These are phyloP conservation scores for Fraxinus nigra DNA, from an alignment of 305 asterid species.

Conservation along the genomic window DNA sequence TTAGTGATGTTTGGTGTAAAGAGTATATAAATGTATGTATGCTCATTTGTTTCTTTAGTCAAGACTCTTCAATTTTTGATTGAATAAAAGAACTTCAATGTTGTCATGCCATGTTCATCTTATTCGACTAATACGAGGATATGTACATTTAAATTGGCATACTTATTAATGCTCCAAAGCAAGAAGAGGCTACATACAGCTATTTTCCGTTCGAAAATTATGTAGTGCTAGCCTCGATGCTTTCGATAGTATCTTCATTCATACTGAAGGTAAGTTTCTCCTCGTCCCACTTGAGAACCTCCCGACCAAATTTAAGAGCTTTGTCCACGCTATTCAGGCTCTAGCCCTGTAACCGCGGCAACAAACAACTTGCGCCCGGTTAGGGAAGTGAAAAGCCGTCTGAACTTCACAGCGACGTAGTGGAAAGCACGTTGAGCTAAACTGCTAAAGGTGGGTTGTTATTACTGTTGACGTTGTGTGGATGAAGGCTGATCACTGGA, in stretches of 20 bases:
- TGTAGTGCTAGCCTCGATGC: slow-evolving; percentile 58
- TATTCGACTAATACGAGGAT: slow-evolving; percentile 21
- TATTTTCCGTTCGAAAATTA: slow-evolving; percentile 4
- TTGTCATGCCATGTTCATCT: not conserved
- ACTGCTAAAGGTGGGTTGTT: slow-evolving; percentile 47
- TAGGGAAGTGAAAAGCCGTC: slow-evolving; percentile 45
- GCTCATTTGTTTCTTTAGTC: not conserved
- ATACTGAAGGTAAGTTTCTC: slow-evolving; percentile 33
- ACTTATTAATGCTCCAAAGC: not conserved
- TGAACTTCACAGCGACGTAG: slow-evolving; percentile 66
- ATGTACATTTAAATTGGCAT: slow-evolving; percentile 15
- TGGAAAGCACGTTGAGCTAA: slow-evolving; percentile 58
- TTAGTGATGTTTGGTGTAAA: not conserved
- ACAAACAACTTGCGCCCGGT: slow-evolving; percentile 66
- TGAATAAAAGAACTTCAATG: not conserved
- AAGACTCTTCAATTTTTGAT: not conserved
- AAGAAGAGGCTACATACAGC: slow-evolving; percentile 3
- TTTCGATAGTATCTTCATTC: slow-evolving; percentile 56
- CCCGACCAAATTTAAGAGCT: slow-evolving; percentile 55
- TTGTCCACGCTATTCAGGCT: slow-evolving; percentile 59
- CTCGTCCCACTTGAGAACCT: slow-evolving; percentile 70
- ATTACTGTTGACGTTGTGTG: slow-evolving; percentile 31
- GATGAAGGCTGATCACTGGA: slow-evolving; percentile 52
- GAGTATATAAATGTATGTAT: not conserved
- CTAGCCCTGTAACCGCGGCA: slow-evolving; percentile 55